A percentile compares a stretch with the other conserved stretches of the same genome.
Conservation (phyloP, 805 yeast species). For the Yarrowia sp. region DNA sequence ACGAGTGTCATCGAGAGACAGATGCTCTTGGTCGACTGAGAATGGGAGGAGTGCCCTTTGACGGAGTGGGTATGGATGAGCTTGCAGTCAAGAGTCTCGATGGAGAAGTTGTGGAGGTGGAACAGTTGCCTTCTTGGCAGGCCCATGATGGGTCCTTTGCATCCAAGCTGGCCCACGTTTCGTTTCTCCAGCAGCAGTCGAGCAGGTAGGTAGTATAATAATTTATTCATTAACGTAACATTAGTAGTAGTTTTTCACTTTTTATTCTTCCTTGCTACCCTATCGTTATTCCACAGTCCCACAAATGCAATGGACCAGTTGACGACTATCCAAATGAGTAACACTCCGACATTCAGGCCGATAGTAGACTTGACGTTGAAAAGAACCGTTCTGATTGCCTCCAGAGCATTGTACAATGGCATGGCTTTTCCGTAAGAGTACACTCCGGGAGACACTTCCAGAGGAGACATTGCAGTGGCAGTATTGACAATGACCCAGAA, state of each 20-base stretch:
- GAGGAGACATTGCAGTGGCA: conserved; percentile 70
- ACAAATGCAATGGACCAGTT: conserved; percentile 45
- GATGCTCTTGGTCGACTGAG: conserved; percentile 17
- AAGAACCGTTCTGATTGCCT: conserved; percentile 64
- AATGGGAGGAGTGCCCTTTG: conserved; percentile 20
- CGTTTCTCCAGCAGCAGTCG: conserved; percentile 18
- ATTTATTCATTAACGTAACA: conserved; percentile 24
- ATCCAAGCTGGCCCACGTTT: conserved; percentile 28
- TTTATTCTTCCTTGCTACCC: background rate
- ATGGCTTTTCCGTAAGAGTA: conserved; percentile 70
- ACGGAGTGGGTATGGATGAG: conserved; percentile 14
- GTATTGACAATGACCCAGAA: conserved; percentile 74
- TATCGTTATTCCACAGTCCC: conserved; percentile 15
- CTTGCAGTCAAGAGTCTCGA: conserved; percentile 9
- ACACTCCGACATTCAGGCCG: conserved; percentile 67
- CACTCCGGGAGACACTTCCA: conserved; percentile 63
- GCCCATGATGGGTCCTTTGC: conserved; percentile 35
- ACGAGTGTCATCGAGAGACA: conserved; percentile 50
- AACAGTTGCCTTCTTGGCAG: conserved; percentile 24
- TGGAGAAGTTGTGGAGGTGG: conserved; percentile 7
- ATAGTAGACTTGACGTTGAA: conserved; percentile 62
- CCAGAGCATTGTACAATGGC: conserved; percentile 73
- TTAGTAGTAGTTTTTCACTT: background rate
- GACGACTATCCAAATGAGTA: conserved; percentile 66
- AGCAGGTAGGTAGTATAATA: conserved; percentile 31